A percentile compares a stretch with the other conserved stretches of the same genome.
These are phyloP conservation scores for Melampsora americana DNA, from an alignment of 1,284 basidiomycete species.

Conservation along the genomic window DNA sequence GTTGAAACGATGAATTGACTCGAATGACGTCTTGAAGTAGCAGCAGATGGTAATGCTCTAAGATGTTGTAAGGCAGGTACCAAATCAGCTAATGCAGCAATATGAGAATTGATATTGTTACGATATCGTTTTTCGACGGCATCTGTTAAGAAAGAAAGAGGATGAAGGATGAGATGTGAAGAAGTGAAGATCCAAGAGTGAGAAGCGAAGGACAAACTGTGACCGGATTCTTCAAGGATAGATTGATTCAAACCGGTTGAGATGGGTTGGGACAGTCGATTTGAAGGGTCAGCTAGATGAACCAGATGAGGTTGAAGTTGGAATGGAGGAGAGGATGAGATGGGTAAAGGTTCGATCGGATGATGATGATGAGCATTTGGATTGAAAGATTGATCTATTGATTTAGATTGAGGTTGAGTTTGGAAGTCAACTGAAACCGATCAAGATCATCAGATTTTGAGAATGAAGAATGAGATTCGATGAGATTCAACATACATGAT, in stretches of 20 bases:
- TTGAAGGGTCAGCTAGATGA: conserved; percentile 25
- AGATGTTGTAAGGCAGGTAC: conserved; percentile 49
- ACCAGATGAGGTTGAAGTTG: conserved; percentile 14
- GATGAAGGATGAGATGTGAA: background rate
- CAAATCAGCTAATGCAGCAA: conserved; percentile 48
- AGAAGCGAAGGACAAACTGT: conserved; percentile 23
- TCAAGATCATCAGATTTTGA: too few relatives aligned
- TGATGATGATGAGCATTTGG: background rate
- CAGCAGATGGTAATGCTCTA: conserved; percentile 49
- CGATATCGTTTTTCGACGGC: conserved; percentile 50
- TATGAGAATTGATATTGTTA: conserved; percentile 50
- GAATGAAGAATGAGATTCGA: too few relatives aligned
- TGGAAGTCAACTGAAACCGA: background rate
- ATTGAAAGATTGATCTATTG: background rate
- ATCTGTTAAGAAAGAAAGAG: conserved; percentile 36
- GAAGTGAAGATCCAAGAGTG: background rate
- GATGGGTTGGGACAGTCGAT: conserved; percentile 2
- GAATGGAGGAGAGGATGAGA: conserved; percentile 6
- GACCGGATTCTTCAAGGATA: conserved; percentile 27
- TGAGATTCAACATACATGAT: too few relatives aligned
- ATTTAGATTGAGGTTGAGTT: conserved; percentile 1
- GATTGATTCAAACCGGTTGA: conserved; percentile 5
- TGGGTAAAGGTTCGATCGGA: conserved; percentile 1
- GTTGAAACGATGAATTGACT: conserved; percentile 49
- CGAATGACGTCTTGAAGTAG: conserved; percentile 48